Evolutionary conservation across 164 flowering plant species (phyloP).

Genomic region (Piper betle): DNA sequence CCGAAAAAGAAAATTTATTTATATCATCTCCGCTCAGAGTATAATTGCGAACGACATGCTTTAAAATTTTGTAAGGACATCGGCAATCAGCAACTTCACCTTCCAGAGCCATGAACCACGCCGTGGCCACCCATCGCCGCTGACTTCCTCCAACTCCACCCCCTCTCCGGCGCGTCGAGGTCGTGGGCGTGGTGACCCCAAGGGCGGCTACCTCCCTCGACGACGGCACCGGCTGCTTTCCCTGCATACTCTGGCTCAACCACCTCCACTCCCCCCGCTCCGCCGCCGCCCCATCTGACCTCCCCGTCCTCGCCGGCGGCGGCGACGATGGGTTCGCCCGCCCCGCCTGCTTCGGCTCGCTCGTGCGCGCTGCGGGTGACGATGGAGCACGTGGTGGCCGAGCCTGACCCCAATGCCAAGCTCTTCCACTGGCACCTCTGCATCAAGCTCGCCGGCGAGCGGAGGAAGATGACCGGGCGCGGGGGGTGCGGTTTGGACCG

Average conservation of each 20-base stretch:
- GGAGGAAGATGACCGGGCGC: too few species aligned
- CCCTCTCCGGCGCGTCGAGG: slow-evolving; percentile 38
- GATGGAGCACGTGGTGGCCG: slow-evolving; percentile 45
- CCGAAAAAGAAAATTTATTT: too few species aligned
- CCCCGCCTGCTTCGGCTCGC: slow-evolving; percentile 29
- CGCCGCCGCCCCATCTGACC: slow-evolving; percentile 21
- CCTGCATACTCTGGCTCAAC: slow-evolving; percentile 82
- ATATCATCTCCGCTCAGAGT: too few species aligned
- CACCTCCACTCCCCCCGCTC: slow-evolving; percentile 16
- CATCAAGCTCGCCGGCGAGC: slow-evolving; percentile 29
- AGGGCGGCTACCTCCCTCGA: too few species aligned
- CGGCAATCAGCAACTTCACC: too few species aligned
- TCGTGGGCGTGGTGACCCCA: slow-evolving; percentile 61
- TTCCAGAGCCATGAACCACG: slow-evolving; percentile 9
- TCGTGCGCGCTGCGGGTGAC: slow-evolving; percentile 56
- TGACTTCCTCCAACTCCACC: slow-evolving; percentile 19
- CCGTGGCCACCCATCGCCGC: slow-evolving; percentile 37
- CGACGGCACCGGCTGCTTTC: slow-evolving; percentile 70
- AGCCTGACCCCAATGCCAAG: slow-evolving; percentile 66
- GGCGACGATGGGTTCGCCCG: slow-evolving; percentile 27
- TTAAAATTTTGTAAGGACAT: too few species aligned
- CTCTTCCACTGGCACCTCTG: slow-evolving; percentile 76
- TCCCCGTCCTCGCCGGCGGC: slow-evolving; percentile 32
- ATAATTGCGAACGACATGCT: too few species aligned
- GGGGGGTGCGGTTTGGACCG: too few species aligned